Conservation (phyloP, 108 stramenopile species). For the Aurantiochytrium sp. region DNA sequence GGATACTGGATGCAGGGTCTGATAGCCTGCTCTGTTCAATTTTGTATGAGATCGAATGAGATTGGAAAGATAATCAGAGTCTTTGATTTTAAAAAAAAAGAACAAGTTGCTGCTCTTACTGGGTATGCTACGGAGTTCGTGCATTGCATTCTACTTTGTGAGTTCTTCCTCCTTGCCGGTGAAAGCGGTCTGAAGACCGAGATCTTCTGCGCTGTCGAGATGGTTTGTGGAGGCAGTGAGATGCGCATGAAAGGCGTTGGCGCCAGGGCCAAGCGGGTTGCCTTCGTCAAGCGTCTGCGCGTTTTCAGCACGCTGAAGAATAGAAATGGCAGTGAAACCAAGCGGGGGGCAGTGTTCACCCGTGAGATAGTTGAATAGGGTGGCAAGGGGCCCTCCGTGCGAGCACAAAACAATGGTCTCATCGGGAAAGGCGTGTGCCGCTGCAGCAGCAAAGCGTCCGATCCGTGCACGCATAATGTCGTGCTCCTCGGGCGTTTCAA, state of each 20-base stretch:
- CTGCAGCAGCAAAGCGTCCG: background rate
- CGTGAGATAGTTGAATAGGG: constrained; percentile 2
- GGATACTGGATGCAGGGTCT: too few species aligned
- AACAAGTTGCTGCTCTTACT: background rate
- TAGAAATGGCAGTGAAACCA: background rate
- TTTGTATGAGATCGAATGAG: too few species aligned
- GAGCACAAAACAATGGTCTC: background rate
- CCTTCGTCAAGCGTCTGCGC: background rate
- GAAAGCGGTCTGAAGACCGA: background rate
- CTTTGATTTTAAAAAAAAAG: too few species aligned
- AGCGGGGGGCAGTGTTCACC: background rate
- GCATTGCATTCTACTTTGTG: background rate
- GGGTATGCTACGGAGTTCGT: background rate
- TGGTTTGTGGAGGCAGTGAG: background rate
- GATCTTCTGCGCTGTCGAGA: background rate
- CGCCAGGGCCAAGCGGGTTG: background rate
- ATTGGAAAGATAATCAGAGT: too few species aligned
- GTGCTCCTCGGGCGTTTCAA: background rate
- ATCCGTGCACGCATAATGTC: background rate
- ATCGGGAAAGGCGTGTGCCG: background rate
- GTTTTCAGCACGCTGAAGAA: background rate
- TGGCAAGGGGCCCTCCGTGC: background rate
- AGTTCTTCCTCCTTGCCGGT: background rate
- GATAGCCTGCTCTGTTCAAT: too few species aligned
- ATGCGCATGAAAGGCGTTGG: background rate